Evolutionary conservation across 1,284 basidiomycete species (phyloP).

Genomic region (Cryptococcus sp.): DNA sequence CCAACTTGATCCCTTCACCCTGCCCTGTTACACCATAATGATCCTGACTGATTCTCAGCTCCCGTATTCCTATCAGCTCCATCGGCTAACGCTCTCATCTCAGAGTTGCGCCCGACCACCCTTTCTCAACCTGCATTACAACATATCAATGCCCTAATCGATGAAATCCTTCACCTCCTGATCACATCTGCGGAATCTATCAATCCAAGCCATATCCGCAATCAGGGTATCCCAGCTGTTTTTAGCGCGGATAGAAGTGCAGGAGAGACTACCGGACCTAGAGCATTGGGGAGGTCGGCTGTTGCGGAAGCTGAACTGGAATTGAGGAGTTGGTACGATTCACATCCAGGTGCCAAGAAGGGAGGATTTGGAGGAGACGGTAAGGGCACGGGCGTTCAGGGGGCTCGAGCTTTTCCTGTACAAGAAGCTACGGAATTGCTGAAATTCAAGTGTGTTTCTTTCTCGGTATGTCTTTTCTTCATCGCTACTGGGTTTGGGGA

Average conservation of each 20-base stretch:
- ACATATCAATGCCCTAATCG: slow-evolving; percentile 76
- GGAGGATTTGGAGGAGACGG: slow-evolving; percentile 26
- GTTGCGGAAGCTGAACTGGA: slow-evolving; percentile 89
- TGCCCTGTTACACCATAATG: neutral
- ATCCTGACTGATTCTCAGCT: neutral
- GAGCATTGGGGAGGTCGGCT: slow-evolving; percentile 74
- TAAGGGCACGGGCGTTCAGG: slow-evolving; percentile 28
- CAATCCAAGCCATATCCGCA: slow-evolving; percentile 67
- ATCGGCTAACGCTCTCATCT: slow-evolving; percentile 82
- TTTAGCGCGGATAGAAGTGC: slow-evolving; percentile 54
- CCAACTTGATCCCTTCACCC: neutral
- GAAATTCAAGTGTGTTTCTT: slow-evolving; percentile 36
- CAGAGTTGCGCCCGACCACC: slow-evolving; percentile 82
- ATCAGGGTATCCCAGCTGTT: slow-evolving; percentile 61
- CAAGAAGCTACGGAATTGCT: slow-evolving; percentile 39
- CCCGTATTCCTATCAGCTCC: slow-evolving; percentile 64
- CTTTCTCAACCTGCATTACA: slow-evolving; percentile 67
- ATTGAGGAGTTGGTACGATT: slow-evolving; percentile 69
- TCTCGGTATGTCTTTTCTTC: slow-evolving; percentile 36
- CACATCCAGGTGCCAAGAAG: slow-evolving; percentile 35
- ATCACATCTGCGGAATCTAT: slow-evolving; percentile 68
- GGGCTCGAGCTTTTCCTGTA: slow-evolving; percentile 26
- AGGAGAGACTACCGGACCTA: slow-evolving; percentile 26
- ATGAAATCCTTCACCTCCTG: slow-evolving; percentile 76
- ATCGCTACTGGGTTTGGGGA: neutral